Evolutionary conservation across 306 rosid species (phyloP).

Genomic region (Vicia faba): DNA sequence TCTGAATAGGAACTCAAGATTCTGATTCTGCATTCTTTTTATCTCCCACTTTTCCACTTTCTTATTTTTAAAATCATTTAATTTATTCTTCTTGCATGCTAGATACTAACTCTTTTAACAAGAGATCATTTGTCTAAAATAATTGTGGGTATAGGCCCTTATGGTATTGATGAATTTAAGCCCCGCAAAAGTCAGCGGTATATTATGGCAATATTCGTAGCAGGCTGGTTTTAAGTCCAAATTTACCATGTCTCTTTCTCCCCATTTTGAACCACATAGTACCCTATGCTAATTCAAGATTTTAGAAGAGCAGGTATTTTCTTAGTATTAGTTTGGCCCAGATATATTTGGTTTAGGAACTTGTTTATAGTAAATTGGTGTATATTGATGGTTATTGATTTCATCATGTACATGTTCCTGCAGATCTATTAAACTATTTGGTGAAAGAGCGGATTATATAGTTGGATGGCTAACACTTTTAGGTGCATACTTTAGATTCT

Average conservation of each 20-base stretch:
- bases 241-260: neutral
- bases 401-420: conserved; percentile 21
- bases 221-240: conserved; percentile 12
- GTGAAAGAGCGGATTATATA: neutral
- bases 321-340: neutral
- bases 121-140: neutral
- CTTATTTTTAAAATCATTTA: conserved; percentile 9
- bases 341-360: neutral
- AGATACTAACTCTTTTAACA: conserved; percentile 6
- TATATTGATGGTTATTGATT: conserved; percentile 5
- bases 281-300: conserved; percentile 3
- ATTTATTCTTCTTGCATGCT: conserved; percentile 15
- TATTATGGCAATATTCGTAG: neutral
- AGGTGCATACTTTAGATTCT: conserved; percentile 5
- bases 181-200: neutral
- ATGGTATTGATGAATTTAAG: neutral
- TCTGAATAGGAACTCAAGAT: conserved; percentile 2
- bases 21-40: conserved; percentile 14
- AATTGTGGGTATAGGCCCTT: neutral
- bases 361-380: conserved; percentile 11
- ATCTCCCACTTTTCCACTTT: neutral
- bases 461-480: conserved; percentile 23
- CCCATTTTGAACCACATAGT: neutral
- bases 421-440: conserved; percentile 18
- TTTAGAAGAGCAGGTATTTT: conserved; percentile 1